Percentiles rank a stretch among this genome's conserved stretches.
These are phyloP conservation scores for Yarrowia porcina DNA, from an alignment of 805 yeast genomes.

Conservation along the genomic window DNA sequence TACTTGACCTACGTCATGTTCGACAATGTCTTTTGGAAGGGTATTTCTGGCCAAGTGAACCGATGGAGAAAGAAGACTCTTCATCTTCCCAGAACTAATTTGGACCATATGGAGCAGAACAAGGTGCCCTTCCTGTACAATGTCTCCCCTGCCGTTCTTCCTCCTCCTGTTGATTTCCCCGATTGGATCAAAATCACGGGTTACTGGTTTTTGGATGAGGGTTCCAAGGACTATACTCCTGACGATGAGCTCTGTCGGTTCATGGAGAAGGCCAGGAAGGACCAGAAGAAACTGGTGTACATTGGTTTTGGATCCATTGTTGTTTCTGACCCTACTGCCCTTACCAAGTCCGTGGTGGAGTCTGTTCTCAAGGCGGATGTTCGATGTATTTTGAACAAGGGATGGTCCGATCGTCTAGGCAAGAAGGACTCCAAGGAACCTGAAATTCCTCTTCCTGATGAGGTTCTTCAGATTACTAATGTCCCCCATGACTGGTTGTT, in stretches of 20 bases:
- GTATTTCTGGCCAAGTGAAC: conserved; percentile 81
- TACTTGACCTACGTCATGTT: conserved; percentile 89
- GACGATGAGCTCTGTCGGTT: conserved; percentile 57
- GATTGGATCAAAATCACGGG: conserved; percentile 97
- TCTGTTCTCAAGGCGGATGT: conserved; percentile 81
- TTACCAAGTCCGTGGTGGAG: conserved; percentile 73
- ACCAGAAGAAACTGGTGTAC: conserved; percentile 71
- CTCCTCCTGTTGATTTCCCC: conserved; percentile 88
- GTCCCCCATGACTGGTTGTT: conserved; percentile 95
- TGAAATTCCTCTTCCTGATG: conserved; percentile 56
- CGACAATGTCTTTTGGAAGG: conserved; percentile 92
- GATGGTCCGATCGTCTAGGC: conserved; percentile 81
- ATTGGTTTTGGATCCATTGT: conserved; percentile 97
- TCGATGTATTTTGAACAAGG: conserved; percentile 82
- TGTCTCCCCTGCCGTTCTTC: conserved; percentile 81
- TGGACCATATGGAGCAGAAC: conserved; percentile 67
- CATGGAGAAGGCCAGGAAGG: conserved; percentile 56
- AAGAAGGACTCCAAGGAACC: conserved; percentile 40
- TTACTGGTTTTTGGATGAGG: conserved; percentile 87
- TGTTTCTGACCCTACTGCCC: conserved; percentile 72
- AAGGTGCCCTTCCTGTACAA: conserved; percentile 86
- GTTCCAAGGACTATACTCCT: conserved; percentile 52
- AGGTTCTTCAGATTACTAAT: conserved; percentile 65
- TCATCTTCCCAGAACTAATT: conserved; percentile 62
- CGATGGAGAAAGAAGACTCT: conserved; percentile 75